Conservation (phyloP, 225 moss, liverwort and hornwort species). For the Physcomitrellopsis africana region DNA sequence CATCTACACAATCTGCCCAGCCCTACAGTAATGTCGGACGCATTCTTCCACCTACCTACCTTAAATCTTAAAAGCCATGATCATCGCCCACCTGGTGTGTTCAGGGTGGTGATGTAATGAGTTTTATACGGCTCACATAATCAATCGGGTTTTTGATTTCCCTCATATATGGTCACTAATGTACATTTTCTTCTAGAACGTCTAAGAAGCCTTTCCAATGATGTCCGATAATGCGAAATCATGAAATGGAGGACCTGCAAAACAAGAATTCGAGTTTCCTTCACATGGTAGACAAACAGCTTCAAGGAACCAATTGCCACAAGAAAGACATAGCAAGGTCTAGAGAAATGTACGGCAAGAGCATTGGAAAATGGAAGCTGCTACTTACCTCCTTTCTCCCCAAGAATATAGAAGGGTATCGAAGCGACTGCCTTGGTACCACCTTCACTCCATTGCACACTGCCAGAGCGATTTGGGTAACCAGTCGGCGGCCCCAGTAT, state of each 20-base stretch:
- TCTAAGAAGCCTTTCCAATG: conserved; percentile 50
- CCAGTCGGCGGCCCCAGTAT: conserved; percentile 79
- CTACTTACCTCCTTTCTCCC: conserved; percentile 76
- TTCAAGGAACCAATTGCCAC: neutral
- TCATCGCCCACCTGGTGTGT: neutral
- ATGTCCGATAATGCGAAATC: conserved; percentile 84
- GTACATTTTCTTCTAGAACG: neutral
- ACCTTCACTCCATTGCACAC: conserved; percentile 86
- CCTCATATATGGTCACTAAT: neutral
- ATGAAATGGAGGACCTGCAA: conserved; percentile 90
- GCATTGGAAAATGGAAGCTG: neutral
- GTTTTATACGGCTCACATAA: neutral
- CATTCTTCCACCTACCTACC: neutral
- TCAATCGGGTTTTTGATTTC: neutral
- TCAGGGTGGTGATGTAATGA: neutral
- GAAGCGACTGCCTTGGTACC: conserved; percentile 81
- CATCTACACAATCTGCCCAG: neutral
- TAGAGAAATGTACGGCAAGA: neutral
- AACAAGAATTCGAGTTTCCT: neutral
- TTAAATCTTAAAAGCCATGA: conserved; percentile 2
- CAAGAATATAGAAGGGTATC: conserved; percentile 90
- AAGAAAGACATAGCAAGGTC: neutral
- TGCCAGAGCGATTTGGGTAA: conserved; percentile 71
- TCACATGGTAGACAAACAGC: neutral
- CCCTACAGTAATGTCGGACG: neutral